Base-by-base conservation (phyloP, 75 land plant genomes). In the Larix kaempferi region DNA sequence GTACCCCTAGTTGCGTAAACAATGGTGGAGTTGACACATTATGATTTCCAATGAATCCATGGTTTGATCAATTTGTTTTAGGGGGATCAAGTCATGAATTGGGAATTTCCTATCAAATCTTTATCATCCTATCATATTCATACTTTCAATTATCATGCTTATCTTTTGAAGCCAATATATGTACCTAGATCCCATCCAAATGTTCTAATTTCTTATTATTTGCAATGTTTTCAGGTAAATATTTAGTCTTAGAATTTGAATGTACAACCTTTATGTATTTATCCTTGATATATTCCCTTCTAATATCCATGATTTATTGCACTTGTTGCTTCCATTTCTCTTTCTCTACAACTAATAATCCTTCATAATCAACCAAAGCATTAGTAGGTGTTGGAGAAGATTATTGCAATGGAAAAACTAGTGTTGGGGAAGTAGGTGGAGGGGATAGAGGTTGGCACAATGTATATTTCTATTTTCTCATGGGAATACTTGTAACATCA, bases 381-480 rank as follows among this genome's bases (percentile, higher is more conserved):
- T 21, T 59, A 14, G 71, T 29, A 19, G 44, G 60, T 29, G 56
- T 69, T 15, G 85, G 82, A 71, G 89, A 82, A 55, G 86, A 85
- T 73, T 63, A 21, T 1, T 23, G n/a, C 71, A 37, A 37, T 62
- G 73, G 39, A 25, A 15, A 60, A 5, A 39, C 29, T 4, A 78
- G 67, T 63, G 81, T 65, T 5, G 78, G 75, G 27, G 73, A 54
- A 0, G 21, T n/a, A 19, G 44, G 56, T 6, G 84, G 81, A 69
- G 54, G 77, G 37, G n/a, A 82, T 59, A 21, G 73, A 13, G n/a
- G 4, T 0, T 59, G 15, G 2, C 0, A 17, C 19, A 59, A 59
- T 63, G 89, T 82, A 57, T 86, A 84, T 78, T 74, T 86, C 74
- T 86, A 78, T 66, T 89, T 89, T 73, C 86, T 89, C 0, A 86